Evolutionary conservation across 2,329 filamentous ascomycete species (phyloP).

Genomic region (Pleurostoma richardsiae): DNA sequence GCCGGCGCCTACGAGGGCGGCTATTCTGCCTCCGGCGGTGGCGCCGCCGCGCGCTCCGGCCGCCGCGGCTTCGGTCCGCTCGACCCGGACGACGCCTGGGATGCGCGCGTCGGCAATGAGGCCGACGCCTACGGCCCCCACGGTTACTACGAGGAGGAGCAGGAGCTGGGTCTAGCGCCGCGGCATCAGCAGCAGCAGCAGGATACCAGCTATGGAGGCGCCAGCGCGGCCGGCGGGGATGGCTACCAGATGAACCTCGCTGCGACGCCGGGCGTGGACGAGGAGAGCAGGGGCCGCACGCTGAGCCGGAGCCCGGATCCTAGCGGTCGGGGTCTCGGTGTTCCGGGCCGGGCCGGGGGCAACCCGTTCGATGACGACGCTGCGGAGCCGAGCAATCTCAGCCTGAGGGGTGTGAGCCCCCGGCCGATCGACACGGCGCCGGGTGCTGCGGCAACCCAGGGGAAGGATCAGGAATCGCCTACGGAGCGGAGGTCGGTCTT

Average conservation of each 20-base stretch:
- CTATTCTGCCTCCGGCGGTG: conserved; percentile 27
- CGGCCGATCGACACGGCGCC: conserved; percentile 56
- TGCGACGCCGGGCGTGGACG: conserved; percentile 24
- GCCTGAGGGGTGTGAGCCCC: conserved; percentile 68
- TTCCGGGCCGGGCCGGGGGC: conserved; percentile 25
- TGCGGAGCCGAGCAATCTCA: conserved; percentile 55
- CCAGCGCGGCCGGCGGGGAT: conserved; percentile 29
- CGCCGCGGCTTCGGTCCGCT: conserved; percentile 60
- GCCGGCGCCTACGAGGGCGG: conserved; percentile 64
- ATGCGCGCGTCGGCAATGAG: conserved; percentile 71
- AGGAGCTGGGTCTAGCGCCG: conserved; percentile 57
- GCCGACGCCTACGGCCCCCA: conserved; percentile 56
- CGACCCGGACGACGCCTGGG: conserved; percentile 85
- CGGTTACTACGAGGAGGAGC: conserved; percentile 74
- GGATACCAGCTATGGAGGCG: conserved; percentile 28
- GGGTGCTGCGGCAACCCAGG: conserved; percentile 22
- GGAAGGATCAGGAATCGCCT: conserved; percentile 48
- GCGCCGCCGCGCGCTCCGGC: conserved; percentile 29
- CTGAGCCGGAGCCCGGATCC: conserved; percentile 31
- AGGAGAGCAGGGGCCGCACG: conserved; percentile 32
- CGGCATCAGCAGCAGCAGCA: conserved; percentile 24
- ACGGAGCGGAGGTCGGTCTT: conserved; percentile 67
- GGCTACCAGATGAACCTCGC: conserved; percentile 47
- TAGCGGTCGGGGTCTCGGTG: conserved; percentile 27
- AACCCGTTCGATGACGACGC: conserved; percentile 70